Conservation (phyloP, 495 filamentous ascomycete genomes). For the Hypoxylon perforatum region DNA sequence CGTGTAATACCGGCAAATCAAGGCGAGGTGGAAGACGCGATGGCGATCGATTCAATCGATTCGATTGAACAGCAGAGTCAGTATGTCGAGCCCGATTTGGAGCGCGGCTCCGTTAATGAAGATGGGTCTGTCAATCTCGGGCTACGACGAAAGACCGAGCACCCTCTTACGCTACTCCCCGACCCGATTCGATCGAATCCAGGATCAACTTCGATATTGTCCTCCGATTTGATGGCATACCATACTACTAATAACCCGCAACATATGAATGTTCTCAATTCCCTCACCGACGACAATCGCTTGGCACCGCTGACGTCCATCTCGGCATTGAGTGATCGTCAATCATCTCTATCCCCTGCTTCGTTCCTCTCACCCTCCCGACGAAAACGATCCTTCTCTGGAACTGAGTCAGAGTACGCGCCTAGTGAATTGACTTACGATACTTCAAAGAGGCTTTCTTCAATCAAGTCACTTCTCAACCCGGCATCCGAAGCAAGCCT, state of each 20-base stretch:
- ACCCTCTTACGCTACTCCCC: slow-evolving; percentile 58
- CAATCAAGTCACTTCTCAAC: slow-evolving; percentile 85
- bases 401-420: slow-evolving; percentile 58
- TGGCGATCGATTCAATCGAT: slow-evolving; percentile 55
- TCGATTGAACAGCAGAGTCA: slow-evolving; percentile 57
- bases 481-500: slow-evolving; percentile 52
- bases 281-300: slow-evolving; percentile 64
- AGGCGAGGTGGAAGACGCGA: slow-evolving; percentile 55
- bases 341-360: slow-evolving; percentile 62
- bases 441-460: slow-evolving; percentile 71
- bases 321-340: slow-evolving; percentile 52
- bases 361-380: slow-evolving; percentile 64
- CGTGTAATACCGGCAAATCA: slow-evolving; percentile 87
- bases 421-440: slow-evolving; percentile 44
- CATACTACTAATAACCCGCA: slow-evolving; percentile 51
- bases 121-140: slow-evolving; percentile 70
- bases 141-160: slow-evolving; percentile 60
- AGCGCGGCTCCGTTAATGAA: slow-evolving; percentile 62
- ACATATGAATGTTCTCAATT: slow-evolving; percentile 52
- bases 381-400: slow-evolving; percentile 76
- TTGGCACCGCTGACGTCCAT: slow-evolving; percentile 63
- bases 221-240: slow-evolving; percentile 57
- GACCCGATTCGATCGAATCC: slow-evolving; percentile 52
- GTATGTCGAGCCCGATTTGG: slow-evolving; percentile 49
- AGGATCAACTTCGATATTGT: slow-evolving; percentile 51